A percentile compares a stretch with the other conserved stretches of the same genome.
Evolutionary conservation across 2,329 filamentous ascomycete genomes (phyloP).

Genomic region (Cadophora gregata): DNA sequence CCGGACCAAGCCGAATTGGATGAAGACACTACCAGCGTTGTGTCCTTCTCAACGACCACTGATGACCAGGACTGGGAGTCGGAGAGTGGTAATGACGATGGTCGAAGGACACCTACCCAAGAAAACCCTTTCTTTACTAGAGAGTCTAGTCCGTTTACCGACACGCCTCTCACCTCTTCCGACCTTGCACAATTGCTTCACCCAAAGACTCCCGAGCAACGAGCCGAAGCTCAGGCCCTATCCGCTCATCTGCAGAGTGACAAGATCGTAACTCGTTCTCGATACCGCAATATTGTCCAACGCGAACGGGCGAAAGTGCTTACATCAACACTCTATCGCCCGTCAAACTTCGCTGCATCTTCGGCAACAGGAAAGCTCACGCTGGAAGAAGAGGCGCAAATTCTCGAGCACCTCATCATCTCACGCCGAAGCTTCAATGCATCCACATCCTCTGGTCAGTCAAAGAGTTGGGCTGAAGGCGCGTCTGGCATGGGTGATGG

Average conservation of each 20-base stretch:
- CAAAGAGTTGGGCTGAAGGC: conserved; percentile 68
- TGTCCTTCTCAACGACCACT: conserved; percentile 61
- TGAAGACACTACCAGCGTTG: conserved; percentile 79
- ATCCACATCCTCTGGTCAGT: conserved; percentile 22
- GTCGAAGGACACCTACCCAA: conserved; percentile 77
- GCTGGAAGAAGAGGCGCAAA: conserved; percentile 63
- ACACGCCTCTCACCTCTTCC: conserved; percentile 66
- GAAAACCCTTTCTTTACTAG: conserved; percentile 56
- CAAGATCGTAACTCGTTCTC: conserved; percentile 80
- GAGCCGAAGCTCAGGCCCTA: conserved; percentile 80
- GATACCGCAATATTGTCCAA: conserved; percentile 72
- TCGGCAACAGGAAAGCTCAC: conserved; percentile 51
- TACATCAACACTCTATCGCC: conserved; percentile 51
- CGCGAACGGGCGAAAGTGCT: conserved; percentile 74
- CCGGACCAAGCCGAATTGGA: conserved; percentile 61
- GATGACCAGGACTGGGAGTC: conserved; percentile 56
- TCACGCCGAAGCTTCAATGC: conserved; percentile 37
- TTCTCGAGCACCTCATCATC: conserved; percentile 66
- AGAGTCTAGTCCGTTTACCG: conserved; percentile 63
- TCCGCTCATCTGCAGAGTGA: conserved; percentile 78
- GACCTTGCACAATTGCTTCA: conserved; percentile 83
- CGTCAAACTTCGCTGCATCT: conserved; percentile 41
- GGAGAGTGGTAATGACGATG: conserved; percentile 46
- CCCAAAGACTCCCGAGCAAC: conserved; percentile 77
- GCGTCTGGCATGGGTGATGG: conserved; percentile 74